phyloP scores from a whole-genome alignment of 768 basidiomycete genomes.

The Macrolepiota dolichaula region DNA sequence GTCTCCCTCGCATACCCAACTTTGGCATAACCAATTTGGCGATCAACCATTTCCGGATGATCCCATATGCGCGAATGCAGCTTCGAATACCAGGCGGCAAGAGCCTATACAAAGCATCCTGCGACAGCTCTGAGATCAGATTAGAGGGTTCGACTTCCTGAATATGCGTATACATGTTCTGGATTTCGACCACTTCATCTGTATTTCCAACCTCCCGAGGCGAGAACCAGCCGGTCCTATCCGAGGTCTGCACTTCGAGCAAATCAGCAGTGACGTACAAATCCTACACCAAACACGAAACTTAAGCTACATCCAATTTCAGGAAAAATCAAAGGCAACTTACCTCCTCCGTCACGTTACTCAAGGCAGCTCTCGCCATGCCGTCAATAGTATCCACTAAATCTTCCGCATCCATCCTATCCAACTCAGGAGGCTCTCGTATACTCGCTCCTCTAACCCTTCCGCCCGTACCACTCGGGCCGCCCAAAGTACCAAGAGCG shows the following conservation, averaged over 20 bases:
- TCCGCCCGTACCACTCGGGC: conserved; percentile 18
- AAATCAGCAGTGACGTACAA: conserved; percentile 74
- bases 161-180: conserved; percentile 73
- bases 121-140: conserved; percentile 65
- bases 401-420: conserved; percentile 60
- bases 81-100: conserved; percentile 74
- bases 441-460: conserved; percentile 34
- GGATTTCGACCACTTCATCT: conserved; percentile 72
- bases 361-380: conserved; percentile 72
- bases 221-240: conserved; percentile 78
- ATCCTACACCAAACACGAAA: conserved; percentile 43
- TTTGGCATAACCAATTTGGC: conserved; percentile 63
- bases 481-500: conserved; percentile 15
- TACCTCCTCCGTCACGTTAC: conserved; percentile 78
- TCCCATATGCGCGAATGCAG: conserved; percentile 71
- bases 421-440: conserved; percentile 58
- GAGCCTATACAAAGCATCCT: conserved; percentile 69
- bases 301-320: conserved; percentile 3
- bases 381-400: conserved; percentile 78
- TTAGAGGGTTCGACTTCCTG: conserved; percentile 71
- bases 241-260: conserved; percentile 76
- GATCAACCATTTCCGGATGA: conserved; percentile 78
- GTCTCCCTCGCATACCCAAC: conserved; percentile 60
- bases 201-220: conserved; percentile 47
- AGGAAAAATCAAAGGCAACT: conserved; percentile 12